Evolutionary conservation across 352 stramenopile genomes (phyloP).

Genomic region (Globisporangium acanthophoron): DNA sequence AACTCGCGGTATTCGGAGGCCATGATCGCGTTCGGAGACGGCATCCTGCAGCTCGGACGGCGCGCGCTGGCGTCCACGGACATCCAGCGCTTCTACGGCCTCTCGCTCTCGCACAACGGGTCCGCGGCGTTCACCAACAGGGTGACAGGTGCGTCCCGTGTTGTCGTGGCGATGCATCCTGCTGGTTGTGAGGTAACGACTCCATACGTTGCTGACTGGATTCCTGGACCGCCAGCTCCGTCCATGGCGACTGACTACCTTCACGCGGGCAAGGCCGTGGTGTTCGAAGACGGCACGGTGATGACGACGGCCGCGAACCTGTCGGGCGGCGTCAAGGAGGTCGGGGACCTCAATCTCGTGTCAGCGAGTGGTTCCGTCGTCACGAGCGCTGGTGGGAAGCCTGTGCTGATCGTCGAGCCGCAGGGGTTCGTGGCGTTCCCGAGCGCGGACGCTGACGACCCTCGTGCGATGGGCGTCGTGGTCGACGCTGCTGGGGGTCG

Average conservation of each 20-base stretch:
- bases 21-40: slow-evolving; percentile 63
- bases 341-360: slow-evolving; percentile 71
- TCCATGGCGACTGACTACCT: slow-evolving; percentile 63
- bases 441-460: slow-evolving; percentile 40
- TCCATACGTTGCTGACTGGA: not conserved
- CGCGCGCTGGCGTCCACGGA: slow-evolving; percentile 42
- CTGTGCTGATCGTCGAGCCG: slow-evolving; percentile 50
- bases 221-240: slow-evolving; percentile 25
- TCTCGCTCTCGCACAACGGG: slow-evolving; percentile 66
- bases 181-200: not conserved
- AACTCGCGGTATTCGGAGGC: slow-evolving; percentile 64
- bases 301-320: slow-evolving; percentile 80
- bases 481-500: slow-evolving; percentile 32
- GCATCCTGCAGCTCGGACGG: slow-evolving; percentile 56
- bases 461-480: slow-evolving; percentile 35
- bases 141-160: slow-evolving; percentile 31
- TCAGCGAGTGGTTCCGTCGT: slow-evolving; percentile 60
- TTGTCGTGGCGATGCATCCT: not conserved
- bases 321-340: slow-evolving; percentile 68
- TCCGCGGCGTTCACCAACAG: slow-evolving; percentile 63
- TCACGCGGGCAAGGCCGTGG: slow-evolving; percentile 46
- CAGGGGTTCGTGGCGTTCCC: slow-evolving; percentile 42
- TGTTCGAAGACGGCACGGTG: slow-evolving; percentile 69
- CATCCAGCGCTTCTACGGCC: slow-evolving; percentile 56
- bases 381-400: slow-evolving; percentile 54